These are phyloP conservation scores for Stenocarpella maydis DNA, from an alignment of 2,329 filamentous ascomycete species.

Conservation along the genomic window DNA sequence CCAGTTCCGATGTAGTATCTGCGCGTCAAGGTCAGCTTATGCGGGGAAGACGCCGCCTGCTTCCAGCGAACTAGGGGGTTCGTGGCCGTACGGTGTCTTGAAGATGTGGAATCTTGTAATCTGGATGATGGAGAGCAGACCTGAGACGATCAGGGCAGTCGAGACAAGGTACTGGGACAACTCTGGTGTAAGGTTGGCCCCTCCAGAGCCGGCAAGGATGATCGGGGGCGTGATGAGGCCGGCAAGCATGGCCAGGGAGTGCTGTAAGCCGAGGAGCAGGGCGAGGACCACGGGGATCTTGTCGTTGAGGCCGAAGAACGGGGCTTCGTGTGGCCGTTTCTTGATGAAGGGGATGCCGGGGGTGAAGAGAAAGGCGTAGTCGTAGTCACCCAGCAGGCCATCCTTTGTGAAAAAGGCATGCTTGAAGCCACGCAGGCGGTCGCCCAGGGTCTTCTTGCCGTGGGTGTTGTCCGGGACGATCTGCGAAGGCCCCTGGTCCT, in stretches of 20 bases:
- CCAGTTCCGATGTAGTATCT: slow-evolving; percentile 83
- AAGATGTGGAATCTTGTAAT: slow-evolving; percentile 80
- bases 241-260: slow-evolving; percentile 79
- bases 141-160: slow-evolving; percentile 80
- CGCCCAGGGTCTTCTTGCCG: slow-evolving; percentile 44
- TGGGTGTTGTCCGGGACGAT: slow-evolving; percentile 53
- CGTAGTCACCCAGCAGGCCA: slow-evolving; percentile 84
- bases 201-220: slow-evolving; percentile 68
- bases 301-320: slow-evolving; percentile 87
- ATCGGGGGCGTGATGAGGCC: slow-evolving; percentile 82
- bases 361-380: slow-evolving; percentile 88
- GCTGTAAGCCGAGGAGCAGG: slow-evolving; percentile 79
- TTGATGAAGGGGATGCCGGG: slow-evolving; percentile 85
- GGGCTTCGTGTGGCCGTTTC: slow-evolving; percentile 64
- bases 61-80: neutral
- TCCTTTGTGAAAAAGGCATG: slow-evolving; percentile 65
- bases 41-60: neutral
- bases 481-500: slow-evolving; percentile 61
- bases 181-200: slow-evolving; percentile 68
- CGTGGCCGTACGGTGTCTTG: slow-evolving; percentile 61
- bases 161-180: slow-evolving; percentile 82
- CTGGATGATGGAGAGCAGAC: slow-evolving; percentile 77
- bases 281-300: slow-evolving; percentile 78
- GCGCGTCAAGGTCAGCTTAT: neutral
- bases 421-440: slow-evolving; percentile 44